These are phyloP conservation scores for Trypanosoma lewisi DNA, from an alignment of 208 protist genomes.

Conservation along the genomic window DNA sequence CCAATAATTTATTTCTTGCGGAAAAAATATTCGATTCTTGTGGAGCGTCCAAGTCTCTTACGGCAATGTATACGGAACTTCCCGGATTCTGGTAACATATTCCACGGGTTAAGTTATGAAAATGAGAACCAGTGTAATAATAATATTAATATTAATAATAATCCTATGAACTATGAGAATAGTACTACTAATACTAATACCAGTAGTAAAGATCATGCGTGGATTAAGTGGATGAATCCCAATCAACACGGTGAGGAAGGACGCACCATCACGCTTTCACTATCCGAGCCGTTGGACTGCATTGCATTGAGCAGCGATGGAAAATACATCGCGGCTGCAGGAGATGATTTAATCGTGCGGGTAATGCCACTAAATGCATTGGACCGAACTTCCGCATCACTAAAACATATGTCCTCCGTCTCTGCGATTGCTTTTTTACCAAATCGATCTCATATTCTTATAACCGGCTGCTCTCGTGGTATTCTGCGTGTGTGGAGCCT, in stretches of 20 bases:
- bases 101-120: neutral
- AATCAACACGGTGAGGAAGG: constrained; percentile 53
- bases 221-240: constrained; percentile 70
- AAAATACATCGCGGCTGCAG: constrained; percentile 50
- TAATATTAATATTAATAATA: neutral
- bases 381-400: constrained; percentile 26
- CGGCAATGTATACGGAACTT: constrained; percentile 70
- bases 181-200: neutral
- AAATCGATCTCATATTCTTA: constrained; percentile 64
- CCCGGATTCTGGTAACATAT: constrained; percentile 2
- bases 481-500: constrained; percentile 85
- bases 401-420: constrained; percentile 37
- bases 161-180: neutral
- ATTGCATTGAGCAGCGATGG: constrained; percentile 51
- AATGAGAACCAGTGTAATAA: neutral
- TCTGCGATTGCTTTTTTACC: constrained; percentile 74
- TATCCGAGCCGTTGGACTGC: constrained; percentile 42
- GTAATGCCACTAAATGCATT: constrained; percentile 29
- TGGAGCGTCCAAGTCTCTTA: constrained; percentile 47
- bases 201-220: constrained; percentile 19
- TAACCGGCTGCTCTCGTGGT: constrained; percentile 88
- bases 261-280: constrained; percentile 34
- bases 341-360: constrained; percentile 53
- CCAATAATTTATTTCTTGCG: constrained; percentile 55
- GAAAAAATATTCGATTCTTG: constrained; percentile 58